These are phyloP conservation scores for Tricholoma sp. DNA, from an alignment of 768 basidiomycete genomes.

Conservation along the genomic window DNA sequence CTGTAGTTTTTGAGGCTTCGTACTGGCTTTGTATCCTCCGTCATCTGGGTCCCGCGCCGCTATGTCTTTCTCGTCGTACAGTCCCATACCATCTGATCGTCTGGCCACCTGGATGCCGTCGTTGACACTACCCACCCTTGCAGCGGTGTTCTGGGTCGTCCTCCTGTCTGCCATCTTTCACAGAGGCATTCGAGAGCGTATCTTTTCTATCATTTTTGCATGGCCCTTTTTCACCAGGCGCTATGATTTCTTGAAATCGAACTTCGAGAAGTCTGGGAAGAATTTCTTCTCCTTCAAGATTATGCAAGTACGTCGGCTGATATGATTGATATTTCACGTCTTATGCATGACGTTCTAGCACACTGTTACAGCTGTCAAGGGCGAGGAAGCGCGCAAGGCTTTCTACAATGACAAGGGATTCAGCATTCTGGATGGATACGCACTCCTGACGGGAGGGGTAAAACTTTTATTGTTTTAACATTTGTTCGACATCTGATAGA, in stretches of 20 bases:
- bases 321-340: neutral
- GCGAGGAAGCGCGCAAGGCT: constrained; percentile 25
- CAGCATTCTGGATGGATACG: constrained; percentile 28
- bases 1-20: too few species aligned
- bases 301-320: neutral
- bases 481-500: neutral
- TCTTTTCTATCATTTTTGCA: neutral
- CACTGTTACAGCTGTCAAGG: constrained; percentile 23
- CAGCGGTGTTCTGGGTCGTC: neutral
- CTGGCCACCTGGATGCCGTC: neutral
- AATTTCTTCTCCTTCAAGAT: constrained; percentile 1
- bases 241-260: constrained; percentile 1
- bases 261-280: neutral
- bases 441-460: constrained; percentile 28
- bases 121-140: neutral
- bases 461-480: neutral
- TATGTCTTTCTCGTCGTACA: neutral
- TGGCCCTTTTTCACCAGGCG: constrained; percentile 4
- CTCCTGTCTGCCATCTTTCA: neutral
- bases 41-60: neutral
- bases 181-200: neutral
- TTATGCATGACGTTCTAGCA: constrained; percentile 2
- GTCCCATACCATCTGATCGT: neutral
- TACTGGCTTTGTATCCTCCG: neutral
- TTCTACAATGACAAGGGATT: constrained; percentile 28